Conservation (phyloP, 2,329 filamentous ascomycete species). For the Blastomyces parvus region DNA sequence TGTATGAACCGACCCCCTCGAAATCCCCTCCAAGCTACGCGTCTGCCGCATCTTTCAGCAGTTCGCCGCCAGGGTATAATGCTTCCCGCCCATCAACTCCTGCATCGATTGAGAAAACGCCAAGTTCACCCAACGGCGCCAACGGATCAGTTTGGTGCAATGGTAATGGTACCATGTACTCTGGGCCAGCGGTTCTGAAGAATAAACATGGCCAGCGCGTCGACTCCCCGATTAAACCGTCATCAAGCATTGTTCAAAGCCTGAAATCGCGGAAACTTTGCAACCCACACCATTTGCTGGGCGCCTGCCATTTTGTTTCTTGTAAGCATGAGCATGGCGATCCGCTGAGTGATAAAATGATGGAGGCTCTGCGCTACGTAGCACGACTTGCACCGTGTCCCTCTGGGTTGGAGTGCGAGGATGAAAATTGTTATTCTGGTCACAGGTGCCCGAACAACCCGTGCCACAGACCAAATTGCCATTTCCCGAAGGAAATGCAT, state of each 20-base stretch:
- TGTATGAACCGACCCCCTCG: background rate
- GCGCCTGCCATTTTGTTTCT: constrained; percentile 15
- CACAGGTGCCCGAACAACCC: constrained; percentile 21
- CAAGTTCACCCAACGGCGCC: background rate
- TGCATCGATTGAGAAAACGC: background rate
- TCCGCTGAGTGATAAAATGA: constrained; percentile 17
- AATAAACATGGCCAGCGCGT: constrained; percentile 14
- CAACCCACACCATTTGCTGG: constrained; percentile 27
- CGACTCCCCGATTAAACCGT: constrained; percentile 20
- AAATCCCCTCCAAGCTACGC: background rate
- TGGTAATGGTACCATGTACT: background rate
- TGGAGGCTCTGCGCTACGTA: constrained; percentile 24
- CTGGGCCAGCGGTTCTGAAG: background rate
- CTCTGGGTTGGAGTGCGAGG: constrained; percentile 22
- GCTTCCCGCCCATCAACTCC: background rate
- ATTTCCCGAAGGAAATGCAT: constrained; percentile 19
- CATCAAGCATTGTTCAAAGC: constrained; percentile 15
- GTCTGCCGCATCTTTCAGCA: constrained; percentile 2
- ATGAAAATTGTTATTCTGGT: constrained; percentile 22
- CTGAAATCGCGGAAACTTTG: constrained; percentile 27
- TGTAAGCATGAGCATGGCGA: constrained; percentile 25
- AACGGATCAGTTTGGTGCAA: background rate
- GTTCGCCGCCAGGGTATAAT: background rate
- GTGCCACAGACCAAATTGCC: constrained; percentile 17
- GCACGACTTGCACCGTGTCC: constrained; percentile 24